A percentile compares a stretch with the other conserved stretches of the same genome.
These are phyloP conservation scores for Aspergillus aculeatinus DNA, from an alignment of 2,329 filamentous ascomycete species.

Conservation along the genomic window DNA sequence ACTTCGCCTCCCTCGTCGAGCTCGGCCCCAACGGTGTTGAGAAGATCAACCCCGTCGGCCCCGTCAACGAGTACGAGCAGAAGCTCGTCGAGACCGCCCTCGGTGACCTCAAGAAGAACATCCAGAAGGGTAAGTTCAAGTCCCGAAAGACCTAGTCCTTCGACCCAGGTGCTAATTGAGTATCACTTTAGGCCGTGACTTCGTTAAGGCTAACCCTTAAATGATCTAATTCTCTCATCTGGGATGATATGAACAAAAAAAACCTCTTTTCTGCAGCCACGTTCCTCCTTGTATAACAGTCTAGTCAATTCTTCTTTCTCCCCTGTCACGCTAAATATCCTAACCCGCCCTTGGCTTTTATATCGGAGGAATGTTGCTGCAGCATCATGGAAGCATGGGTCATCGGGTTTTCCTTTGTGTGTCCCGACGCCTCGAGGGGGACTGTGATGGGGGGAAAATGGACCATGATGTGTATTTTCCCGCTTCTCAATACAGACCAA, in stretches of 20 bases:
- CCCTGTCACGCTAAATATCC: slow-evolving; percentile 9
- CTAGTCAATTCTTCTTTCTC: slow-evolving; percentile 17
- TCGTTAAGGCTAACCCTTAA: slow-evolving; percentile 60
- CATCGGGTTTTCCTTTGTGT: neutral
- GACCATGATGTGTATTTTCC: slow-evolving; percentile 13
- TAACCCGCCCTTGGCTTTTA: slow-evolving; percentile 20
- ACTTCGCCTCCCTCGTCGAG: slow-evolving; percentile 94
- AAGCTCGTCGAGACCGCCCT: slow-evolving; percentile 84
- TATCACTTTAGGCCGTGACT: slow-evolving; percentile 49
- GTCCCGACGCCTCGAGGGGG: slow-evolving; percentile 4
- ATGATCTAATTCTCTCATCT: slow-evolving; percentile 16
- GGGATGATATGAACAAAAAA: neutral
- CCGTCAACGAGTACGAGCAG: slow-evolving; percentile 82
- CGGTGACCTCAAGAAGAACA: slow-evolving; percentile 70
- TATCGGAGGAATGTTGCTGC: slow-evolving; percentile 26
- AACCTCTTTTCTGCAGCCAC: slow-evolving; percentile 13
- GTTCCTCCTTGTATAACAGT: slow-evolving; percentile 32
- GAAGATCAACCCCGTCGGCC: slow-evolving; percentile 86
- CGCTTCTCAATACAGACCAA: neutral
- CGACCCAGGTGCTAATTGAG: neutral
- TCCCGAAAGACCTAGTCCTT: neutral
- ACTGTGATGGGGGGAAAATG: slow-evolving; percentile 6
- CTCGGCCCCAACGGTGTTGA: slow-evolving; percentile 94
- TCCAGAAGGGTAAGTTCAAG: slow-evolving; percentile 64
- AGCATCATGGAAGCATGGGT: slow-evolving; percentile 1